Base-by-base conservation (phyloP, 257 asterid genomes). In the Nicotiana benthamiana region DNA sequence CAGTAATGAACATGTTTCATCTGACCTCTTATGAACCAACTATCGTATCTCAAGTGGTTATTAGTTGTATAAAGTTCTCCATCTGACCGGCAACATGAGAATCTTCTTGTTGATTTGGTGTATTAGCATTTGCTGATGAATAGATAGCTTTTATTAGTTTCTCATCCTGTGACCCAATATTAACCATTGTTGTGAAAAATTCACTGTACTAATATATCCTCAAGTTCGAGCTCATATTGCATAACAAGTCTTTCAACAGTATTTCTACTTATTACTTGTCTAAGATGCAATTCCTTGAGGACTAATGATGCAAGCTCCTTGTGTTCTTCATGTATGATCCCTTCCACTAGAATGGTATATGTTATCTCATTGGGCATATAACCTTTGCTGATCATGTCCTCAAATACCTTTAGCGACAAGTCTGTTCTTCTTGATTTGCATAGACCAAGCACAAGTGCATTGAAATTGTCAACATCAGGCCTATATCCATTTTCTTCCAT, bases 381-480 rank as follows among this genome's bases (percentile, higher is more conserved):
- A 18, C 97, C 94, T 85, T 87, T 93, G 81, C 66, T 85, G 18
- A 95, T 83, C 97, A 95, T 89, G 88, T 79, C 83, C 80, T 84
- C 92, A 46, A 80, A 87, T 51, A 91, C 88, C 77, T 88, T 91
- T 72, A 93, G 22, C 0, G 99, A 83, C 82, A 93, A 82, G 52
- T 95, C 98, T 7, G 97, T 92, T 60, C 97, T 87, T 40, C 75
- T 83, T 34, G 95, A 89, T 82, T 95, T 93, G 86, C 99, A 92
- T 12, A 95, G 82, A 82, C 98, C 99, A 11, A 91, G 93, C 77
- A 95, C 90, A 40, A 95, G 92, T 1, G 97, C 92, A 11, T 92
- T 92, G 86, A 79, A 90, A 77, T 90, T 92, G 27, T 93, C 93
- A 6, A 87, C 79, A 13, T 90, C 94, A 2, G 96, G 97, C 46